Percentiles rank a stretch among this genome's conserved stretches.
Evolutionary conservation across 2,329 filamentous ascomycete genomes (phyloP).

Genomic region (Aspergillus sp.): DNA sequence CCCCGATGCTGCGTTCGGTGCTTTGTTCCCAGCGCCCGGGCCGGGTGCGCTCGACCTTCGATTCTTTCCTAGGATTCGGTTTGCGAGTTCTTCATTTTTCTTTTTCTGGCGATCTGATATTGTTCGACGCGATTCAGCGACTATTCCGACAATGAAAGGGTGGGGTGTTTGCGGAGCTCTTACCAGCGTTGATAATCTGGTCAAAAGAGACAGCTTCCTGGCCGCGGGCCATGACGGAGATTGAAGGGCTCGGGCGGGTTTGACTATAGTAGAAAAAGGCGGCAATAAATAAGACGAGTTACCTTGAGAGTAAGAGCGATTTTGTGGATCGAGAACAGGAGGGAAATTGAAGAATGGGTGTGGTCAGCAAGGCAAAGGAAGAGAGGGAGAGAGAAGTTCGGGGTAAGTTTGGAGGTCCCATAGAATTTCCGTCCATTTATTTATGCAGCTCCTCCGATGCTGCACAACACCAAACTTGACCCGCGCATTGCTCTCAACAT

Average conservation of each 20-base stretch:
- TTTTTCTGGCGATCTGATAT: constrained; percentile 53
- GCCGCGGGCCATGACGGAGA: constrained; percentile 34
- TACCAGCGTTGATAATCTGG: constrained; percentile 53
- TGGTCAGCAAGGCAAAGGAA: neutral
- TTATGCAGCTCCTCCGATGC: constrained; percentile 5
- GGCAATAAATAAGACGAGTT: neutral
- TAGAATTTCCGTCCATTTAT: neutral
- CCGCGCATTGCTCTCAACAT: neutral
- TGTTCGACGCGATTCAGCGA: neutral
- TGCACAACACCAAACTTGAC: constrained; percentile 9
- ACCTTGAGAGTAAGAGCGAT: neutral
- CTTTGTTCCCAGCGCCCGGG: constrained; percentile 40
- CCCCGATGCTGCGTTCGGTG: constrained; percentile 44
- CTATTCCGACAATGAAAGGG: neutral
- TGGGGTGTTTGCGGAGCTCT: constrained; percentile 19
- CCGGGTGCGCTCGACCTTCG: constrained; percentile 51
- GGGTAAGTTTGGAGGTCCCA: neutral
- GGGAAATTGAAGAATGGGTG: neutral
- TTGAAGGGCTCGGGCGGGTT: neutral
- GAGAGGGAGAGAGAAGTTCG: constrained; percentile 2
- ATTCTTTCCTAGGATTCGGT: constrained; percentile 58
- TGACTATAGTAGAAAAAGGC: neutral
- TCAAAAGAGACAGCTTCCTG: constrained; percentile 48
- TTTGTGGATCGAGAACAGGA: neutral
- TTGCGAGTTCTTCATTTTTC: constrained; percentile 57